phyloP scores from a whole-genome alignment of 768 basidiomycete genomes.

The Phanerodontia chrysosporium region DNA sequence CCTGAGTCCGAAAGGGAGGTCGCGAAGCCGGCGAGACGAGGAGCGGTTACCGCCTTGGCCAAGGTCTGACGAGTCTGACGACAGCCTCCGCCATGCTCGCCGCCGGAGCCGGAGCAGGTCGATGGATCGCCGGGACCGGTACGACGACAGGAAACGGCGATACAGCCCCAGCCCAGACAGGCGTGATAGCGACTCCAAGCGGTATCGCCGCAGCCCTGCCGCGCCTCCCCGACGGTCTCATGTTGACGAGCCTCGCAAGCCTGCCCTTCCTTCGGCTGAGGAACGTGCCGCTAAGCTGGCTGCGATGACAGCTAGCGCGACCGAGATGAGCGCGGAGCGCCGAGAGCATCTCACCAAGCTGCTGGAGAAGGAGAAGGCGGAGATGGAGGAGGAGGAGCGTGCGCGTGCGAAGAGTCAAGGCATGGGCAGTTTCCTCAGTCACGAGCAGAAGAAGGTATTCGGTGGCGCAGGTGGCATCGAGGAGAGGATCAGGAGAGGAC shows the following conservation, averaged over 20 bases:
- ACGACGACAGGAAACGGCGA: conserved; percentile 33
- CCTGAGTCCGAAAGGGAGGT: background rate
- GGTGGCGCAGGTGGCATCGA: conserved; percentile 75
- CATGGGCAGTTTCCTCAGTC: conserved; percentile 74
- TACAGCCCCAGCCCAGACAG: conserved; percentile 32
- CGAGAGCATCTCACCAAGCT: conserved; percentile 65
- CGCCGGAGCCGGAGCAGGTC: conserved; percentile 26
- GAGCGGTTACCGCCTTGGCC: conserved; percentile 39
- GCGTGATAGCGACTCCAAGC: conserved; percentile 38
- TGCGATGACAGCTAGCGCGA: conserved; percentile 79
- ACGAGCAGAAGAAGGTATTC: conserved; percentile 83
- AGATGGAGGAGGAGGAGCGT: conserved; percentile 67
- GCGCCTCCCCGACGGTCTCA: conserved; percentile 30
- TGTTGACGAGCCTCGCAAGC: conserved; percentile 19
- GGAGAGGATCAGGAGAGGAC: conserved; percentile 70
- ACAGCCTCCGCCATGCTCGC: conserved; percentile 29
- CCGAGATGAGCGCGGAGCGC: conserved; percentile 61
- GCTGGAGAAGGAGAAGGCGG: conserved; percentile 74
- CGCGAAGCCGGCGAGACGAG: conserved; percentile 15
- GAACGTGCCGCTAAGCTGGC: conserved; percentile 85
- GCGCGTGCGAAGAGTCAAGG: conserved; percentile 69
- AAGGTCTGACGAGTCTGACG: conserved; percentile 50
- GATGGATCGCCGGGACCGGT: background rate
- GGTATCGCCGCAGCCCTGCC: conserved; percentile 41
- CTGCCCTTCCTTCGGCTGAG: conserved; percentile 27